phyloP scores from a whole-genome alignment of 495 filamentous ascomycete species.

The Wilcoxina mikolae region DNA sequence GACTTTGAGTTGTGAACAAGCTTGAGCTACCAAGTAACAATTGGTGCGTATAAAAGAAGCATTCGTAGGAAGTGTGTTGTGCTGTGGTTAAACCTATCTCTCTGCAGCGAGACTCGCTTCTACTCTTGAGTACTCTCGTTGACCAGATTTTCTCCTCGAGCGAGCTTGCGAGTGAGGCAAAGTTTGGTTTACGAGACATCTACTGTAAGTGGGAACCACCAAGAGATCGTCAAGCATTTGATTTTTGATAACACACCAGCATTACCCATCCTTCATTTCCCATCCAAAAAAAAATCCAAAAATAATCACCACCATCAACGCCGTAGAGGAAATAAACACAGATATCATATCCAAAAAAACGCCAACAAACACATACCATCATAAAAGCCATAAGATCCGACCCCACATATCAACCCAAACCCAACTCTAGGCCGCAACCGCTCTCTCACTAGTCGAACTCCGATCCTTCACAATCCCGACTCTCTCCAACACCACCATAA shows the following conservation, averaged over 20 bases:
- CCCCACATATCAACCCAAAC: not conserved
- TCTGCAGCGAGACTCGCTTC: not conserved
- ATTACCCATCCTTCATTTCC: not conserved
- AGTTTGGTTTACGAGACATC: too few relatives aligned
- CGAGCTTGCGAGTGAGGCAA: too few relatives aligned
- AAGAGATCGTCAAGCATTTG: too few relatives aligned
- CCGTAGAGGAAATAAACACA: too few relatives aligned
- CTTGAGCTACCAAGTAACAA: too few relatives aligned
- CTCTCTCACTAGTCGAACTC: not conserved
- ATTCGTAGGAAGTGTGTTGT: too few relatives aligned
- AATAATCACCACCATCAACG: not conserved
- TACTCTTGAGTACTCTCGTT: not conserved
- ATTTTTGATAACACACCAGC: not conserved
- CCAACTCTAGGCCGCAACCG: slow-evolving; percentile 1
- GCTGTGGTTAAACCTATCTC: not conserved
- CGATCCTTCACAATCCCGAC: slow-evolving; percentile 2
- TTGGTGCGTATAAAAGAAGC: too few relatives aligned
- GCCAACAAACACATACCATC: not conserved
- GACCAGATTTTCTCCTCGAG: not conserved
- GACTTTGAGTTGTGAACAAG: too few relatives aligned
- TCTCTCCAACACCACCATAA: not conserved
- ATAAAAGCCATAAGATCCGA: too few relatives aligned
- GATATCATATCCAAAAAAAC: not conserved
- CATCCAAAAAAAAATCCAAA: not conserved
- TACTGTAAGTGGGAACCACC: too few relatives aligned